Percentiles rank a stretch among this genome's conserved stretches.
These are phyloP conservation scores for Botrytis cinerea DNA, from an alignment of 2,329 filamentous ascomycete genomes.

Conservation along the genomic window DNA sequence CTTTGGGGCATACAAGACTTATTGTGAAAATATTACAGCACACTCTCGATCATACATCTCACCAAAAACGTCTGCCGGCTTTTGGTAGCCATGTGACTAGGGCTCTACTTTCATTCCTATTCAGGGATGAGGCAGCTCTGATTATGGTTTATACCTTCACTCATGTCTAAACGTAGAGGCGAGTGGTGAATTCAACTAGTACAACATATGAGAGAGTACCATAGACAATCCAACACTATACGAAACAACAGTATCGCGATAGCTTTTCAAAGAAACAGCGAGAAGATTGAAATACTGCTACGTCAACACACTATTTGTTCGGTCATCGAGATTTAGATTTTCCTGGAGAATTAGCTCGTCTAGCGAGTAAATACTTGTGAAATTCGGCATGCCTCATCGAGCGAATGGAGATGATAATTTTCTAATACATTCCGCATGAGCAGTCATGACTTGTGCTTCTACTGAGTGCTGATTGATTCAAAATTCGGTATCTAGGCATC, in stretches of 20 bases:
- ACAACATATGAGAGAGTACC: background rate
- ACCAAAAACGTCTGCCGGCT: background rate
- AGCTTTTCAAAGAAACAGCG: too few species aligned
- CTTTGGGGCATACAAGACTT: background rate
- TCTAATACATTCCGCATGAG: background rate
- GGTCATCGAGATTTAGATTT: background rate
- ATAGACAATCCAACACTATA: too few species aligned
- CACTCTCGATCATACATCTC: background rate
- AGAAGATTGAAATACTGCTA: background rate
- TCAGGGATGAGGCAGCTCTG: background rate
- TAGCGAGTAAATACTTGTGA: background rate
- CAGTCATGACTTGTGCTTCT: accelerated
- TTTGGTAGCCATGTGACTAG: background rate
- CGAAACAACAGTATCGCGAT: too few species aligned
- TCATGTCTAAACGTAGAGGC: background rate
- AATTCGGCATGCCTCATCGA: accelerated
- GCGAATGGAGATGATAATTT: background rate
- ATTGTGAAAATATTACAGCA: background rate
- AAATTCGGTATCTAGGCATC: background rate
- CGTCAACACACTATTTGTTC: too few species aligned
- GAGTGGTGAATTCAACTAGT: accelerated
- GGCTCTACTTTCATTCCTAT: background rate
- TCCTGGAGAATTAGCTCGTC: background rate
- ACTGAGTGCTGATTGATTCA: background rate
- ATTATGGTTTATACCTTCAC: background rate